Evolutionary conservation across 768 basidiomycete species (phyloP), one percentile per base, ranked within the genome.

Genomic region (Boletus eberwhitei): DNA sequence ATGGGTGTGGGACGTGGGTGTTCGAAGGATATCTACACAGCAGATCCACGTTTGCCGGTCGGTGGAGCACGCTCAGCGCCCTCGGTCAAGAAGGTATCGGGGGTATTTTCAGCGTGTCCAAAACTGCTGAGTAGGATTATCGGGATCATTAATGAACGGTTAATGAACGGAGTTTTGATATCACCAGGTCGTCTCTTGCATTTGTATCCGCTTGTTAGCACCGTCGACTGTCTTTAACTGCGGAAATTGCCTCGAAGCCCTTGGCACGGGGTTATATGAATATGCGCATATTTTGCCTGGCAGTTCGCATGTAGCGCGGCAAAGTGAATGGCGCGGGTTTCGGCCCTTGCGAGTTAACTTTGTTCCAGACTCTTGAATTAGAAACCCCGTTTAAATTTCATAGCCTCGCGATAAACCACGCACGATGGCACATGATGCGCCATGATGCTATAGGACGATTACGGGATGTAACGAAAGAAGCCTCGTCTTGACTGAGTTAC

Each of bases 91-190:
- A 71, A 48, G 67, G 74, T 50, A 65, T 80, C 44, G 69, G 73
- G 14, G 83, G 84, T 19, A 78, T 85, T 52, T 86, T 86, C 71
- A 83, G 83, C 64, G 69, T 86, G 72, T 74, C 68, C 39, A 83
- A 79, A 65, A 66, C 59, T n/a, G 57, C 67, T 8, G 49, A 59
- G 46, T 62, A 71, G 63, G 62, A 64, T 64, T 61, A 57, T 67
- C 59, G 48, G 44, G n/a, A 48, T 57, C 39, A 64, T 69, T 61
- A 66, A 66, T 66, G 59, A 62, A 59, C 14, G 1, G 9, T 64
- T 58, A 58, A 67, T 67, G 55, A 68, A 66, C 64, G 67, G 67
- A 53, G 58, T 50, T 55, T 54, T 32, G 55, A 56, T 60, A 46
- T 49, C 39, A 40, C 48, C 21, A 52, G 24, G 38, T 37, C 22